Base-by-base conservation (phyloP, 2,329 filamentous ascomycete species). In the Malbranchea zuffiana region DNA sequence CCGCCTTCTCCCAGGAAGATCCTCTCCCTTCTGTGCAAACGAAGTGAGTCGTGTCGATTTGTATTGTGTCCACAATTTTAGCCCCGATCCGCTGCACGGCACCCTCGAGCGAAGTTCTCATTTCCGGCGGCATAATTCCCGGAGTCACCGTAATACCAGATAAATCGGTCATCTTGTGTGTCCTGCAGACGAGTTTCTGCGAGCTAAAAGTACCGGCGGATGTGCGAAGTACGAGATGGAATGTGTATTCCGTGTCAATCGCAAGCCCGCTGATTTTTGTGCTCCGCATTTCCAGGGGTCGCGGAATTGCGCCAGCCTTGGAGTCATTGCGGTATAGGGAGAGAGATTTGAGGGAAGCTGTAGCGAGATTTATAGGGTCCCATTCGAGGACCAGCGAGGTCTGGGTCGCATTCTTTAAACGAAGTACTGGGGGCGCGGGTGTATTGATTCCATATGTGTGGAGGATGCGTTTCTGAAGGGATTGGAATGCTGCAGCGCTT, bases 311-410 rank as follows among this genome's bases (percentile, higher is more conserved):
- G 52, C 90, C 90, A 11, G 88, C 88, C 67, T 96, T 98, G 57
- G 86, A 86, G 51, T 85, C 86, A 68, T 98, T 98, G 59, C 90
- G 82, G 64, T 90, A 96, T 35, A 98, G 71, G 40, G 82, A 85
- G 36, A 98, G 74, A 33, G 82, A 88, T 52, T 90, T 80, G 44
- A 96, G 72, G 56, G 90, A 85, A 46, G 90, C 86, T 4, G 88
- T 96, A 15, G 87, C 90, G 33, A 95, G 77, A 51, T 88, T 75
- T 54, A 98, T 82, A 21, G 88, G 85, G 47, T 96, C 90, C 90
- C 90, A 98, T 65, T 96, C 90, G 35, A 98, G 81, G 24, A 98
- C 90, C 30, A 96, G 81, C 18, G 84, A 92, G n/a, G 90, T 98
- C 63, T 98, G 90, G 1, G 90, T 98, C 38, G 88, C 87, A 71